A percentile compares a stretch with the other conserved stretches of the same genome.
These are phyloP conservation scores for Wallacemonas sp. DNA, from an alignment of 208 protist species.

Conservation along the genomic window DNA sequence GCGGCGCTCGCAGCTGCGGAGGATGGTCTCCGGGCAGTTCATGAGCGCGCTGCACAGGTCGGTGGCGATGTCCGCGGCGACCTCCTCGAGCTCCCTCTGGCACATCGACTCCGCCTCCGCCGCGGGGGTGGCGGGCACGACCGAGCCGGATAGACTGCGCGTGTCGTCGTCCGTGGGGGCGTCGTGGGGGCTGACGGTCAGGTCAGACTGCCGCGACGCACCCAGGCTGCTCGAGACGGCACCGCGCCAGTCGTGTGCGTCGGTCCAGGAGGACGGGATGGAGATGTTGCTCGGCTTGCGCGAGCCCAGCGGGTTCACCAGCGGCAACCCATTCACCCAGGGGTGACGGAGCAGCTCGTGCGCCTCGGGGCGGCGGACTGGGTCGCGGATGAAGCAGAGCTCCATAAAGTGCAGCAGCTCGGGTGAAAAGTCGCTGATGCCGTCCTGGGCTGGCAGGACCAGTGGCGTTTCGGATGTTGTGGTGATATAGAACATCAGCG, in stretches of 20 bases:
- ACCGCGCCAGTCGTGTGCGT: neutral
- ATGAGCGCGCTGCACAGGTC: conserved; percentile 72
- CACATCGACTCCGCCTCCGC: conserved; percentile 64
- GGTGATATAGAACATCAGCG: conserved; percentile 91
- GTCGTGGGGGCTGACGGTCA: conserved; percentile 28
- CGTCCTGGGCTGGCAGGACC: conserved; percentile 49
- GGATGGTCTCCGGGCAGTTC: conserved; percentile 31
- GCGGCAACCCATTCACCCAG: conserved; percentile 64
- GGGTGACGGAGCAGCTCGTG: conserved; percentile 79
- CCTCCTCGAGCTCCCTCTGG: conserved; percentile 77
- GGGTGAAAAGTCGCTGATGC: conserved; percentile 58
- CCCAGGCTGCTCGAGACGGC: neutral
- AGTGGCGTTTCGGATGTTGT: conserved; percentile 81
- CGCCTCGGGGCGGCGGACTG: conserved; percentile 61
- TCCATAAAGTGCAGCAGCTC: conserved; percentile 89
- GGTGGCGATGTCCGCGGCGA: conserved; percentile 63
- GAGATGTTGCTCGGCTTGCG: neutral
- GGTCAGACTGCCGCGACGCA: conserved; percentile 3
- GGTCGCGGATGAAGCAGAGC: conserved; percentile 82
- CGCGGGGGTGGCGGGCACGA: conserved; percentile 21
- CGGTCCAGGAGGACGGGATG: neutral
- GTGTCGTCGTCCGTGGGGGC: conserved; percentile 33
- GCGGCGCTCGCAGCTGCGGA: conserved; percentile 13
- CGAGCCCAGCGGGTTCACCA: conserved; percentile 16
- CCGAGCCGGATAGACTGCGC: conserved; percentile 19